Evolutionary conservation across 306 rosid species (phyloP), one percentile per base, ranked within the genome.

Genomic region (Acacia crassicarpa): DNA sequence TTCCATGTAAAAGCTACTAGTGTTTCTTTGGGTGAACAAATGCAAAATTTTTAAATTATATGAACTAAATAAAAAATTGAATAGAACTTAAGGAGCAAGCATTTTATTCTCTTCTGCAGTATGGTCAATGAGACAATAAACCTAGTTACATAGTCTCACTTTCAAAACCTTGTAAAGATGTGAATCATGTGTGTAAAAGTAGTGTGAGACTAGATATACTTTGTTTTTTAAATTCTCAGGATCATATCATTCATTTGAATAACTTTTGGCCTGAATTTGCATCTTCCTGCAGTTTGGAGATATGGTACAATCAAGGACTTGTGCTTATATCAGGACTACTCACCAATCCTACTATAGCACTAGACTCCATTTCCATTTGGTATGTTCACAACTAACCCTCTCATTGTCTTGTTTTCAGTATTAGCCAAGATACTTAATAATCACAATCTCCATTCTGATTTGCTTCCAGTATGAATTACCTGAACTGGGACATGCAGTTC

Each of bases 231-330:
- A 62, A 38, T 14, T n/a, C 63, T n/a, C 63, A n/a, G 23, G 17
- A 30, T 30, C 69, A 63, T 32, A 30, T 14, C n/a, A 63, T 30
- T 27, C 69, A 63, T 30, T 67, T 67, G 6, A 9, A 17, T 67
- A 38, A 68, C 35, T 58, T 48, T 17, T 63, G 43, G 54, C 22
- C 27, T 83, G 22, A 71, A 13, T 32, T 33, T 67, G 73, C 32
- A 75, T 61, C 48, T 72, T 59, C 20, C 30, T 85, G 87, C 68
- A 87, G 93, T 82, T 90, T 93, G 92, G 97, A 93, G 92, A 89
- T 90, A 89, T 93, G 98, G 94, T 93, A 91, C 85, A 86, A 20
- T 80, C 98, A 90, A 33, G 93, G 92, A 67, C 90, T 93, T n/a
- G 92, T 91, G 46, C 90, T 90, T 51, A 84, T 93, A 85, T 91